Evolutionary conservation across 805 yeast genomes (phyloP), one percentile per base, ranked within the genome.

Genomic region (Starmerella khaoyaiensis): DNA sequence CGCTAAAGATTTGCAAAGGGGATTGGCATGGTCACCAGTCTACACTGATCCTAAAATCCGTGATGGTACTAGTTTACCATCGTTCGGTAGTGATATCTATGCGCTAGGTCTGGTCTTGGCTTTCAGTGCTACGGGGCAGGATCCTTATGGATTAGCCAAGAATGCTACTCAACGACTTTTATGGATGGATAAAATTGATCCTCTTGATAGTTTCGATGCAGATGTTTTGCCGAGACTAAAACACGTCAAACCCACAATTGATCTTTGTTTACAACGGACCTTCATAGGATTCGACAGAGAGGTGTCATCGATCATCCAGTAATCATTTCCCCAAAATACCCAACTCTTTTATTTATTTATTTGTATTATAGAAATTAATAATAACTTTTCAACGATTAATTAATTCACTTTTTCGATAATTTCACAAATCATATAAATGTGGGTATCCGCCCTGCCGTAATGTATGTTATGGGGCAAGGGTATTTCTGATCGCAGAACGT

Each of bases 31-130:
- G 39, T 44, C 73, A 1, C 52, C 67, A 19, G 64, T 60, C 28
- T 70, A 62, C 50, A 55, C 68, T 8, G 67, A 74, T 1, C 74
- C 74, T 1, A 71, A 66, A 39, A 46, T 70, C 15, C 37, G 67
- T 9, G 27, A 46, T 12, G 36, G 53, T 29, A 16, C 36, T 0
- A 21, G 37, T 8, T 30, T 41, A 7, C 69, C 66, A 36, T 46
- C 48, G 11, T 58, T 41, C 49, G 50, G 42, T n/a, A 59, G 71
- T 2, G 75, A 70, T 40, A 42, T 65, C 8, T 70, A 58, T 45
- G 63, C 73, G 11, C 60, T 60, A 3, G 75, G 74, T 0, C 46
- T 69, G 29, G 58, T 67, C 8, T 47, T 70, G 8, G 46, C 70
- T 23, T 57, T 60, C 35, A 64, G 68, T 9, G 69, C 67, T 1